A percentile compares a stretch with the other conserved stretches of the same genome.
These are phyloP conservation scores for Didymella sp. DNA, from an alignment of 2,329 filamentous ascomycete species.

Conservation along the genomic window DNA sequence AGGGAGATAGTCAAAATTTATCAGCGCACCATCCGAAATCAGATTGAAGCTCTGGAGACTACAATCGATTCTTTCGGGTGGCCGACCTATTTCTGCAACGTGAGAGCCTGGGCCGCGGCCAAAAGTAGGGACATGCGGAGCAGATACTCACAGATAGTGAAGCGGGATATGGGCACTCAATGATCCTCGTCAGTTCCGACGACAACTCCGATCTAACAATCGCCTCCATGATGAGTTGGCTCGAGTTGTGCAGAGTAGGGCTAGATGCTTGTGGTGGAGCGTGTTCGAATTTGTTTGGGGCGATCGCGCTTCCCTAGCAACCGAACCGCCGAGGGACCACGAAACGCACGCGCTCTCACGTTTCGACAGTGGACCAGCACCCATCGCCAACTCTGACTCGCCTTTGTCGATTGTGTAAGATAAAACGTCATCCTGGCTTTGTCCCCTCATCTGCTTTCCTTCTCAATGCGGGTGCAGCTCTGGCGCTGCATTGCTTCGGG, in stretches of 20 bases:
- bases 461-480: slow-evolving; percentile 12
- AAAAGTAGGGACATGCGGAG: slow-evolving; percentile 14
- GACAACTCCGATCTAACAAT: slow-evolving; percentile 37
- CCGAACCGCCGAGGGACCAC: slow-evolving; percentile 16
- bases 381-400: not conserved
- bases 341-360: slow-evolving; percentile 16
- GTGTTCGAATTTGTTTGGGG: slow-evolving; percentile 26
- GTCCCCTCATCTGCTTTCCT: slow-evolving; percentile 3
- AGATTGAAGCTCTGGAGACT: not conserved
- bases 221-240: slow-evolving; percentile 26
- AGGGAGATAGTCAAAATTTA: not conserved
- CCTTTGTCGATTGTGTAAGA: not conserved
- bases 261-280: slow-evolving; percentile 20
- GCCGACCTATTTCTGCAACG: not conserved
- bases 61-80: not conserved
- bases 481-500: slow-evolving; percentile 26
- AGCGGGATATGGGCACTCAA: slow-evolving; percentile 59
- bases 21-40: not conserved
- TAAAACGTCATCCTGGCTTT: not conserved
- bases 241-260: slow-evolving; percentile 11
- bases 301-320: slow-evolving; percentile 27
- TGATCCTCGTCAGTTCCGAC: slow-evolving; percentile 55
- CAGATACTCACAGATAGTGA: slow-evolving; percentile 57
- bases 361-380: not conserved
- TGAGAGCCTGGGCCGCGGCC: not conserved